Base-by-base conservation (phyloP, 176 grass and related monocot species). In the Oryza rufipogon region DNA sequence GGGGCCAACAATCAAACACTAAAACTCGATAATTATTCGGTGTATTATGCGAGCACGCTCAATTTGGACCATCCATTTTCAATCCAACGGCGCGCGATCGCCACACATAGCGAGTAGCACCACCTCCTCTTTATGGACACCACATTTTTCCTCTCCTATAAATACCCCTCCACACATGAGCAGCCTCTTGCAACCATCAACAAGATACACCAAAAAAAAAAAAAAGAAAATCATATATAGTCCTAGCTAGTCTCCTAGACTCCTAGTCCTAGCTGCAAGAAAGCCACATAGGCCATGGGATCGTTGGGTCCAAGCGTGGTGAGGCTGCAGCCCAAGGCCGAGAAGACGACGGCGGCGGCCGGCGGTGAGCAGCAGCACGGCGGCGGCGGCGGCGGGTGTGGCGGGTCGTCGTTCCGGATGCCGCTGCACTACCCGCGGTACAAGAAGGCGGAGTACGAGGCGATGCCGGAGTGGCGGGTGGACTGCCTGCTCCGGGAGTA, bases 401-500 rank as follows among this genome's bases (percentile, higher is more conserved):
- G 56, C 56, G 73, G 56, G 39, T 41, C 70, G 17, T 5, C 39
- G 39, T 97, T 97, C 85, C 83, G 60, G 67, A 83, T 94, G 89
- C 94, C 94, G 60, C 85, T 94, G 63, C 89, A 83, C 75, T 97
- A 97, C 83, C 94, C 94, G 16, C 74, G 79, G 76, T 97, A 92
- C 83, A 90, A 41, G 76, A 94, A 70, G 77, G 89, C 85, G 49
- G 91, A 94, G 73, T 97, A 97, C 86, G 94, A 97, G 89, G 66
- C 76, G 51, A 97, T 97, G 94, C 89, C 91, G 39, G 94, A 97
- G 89, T 94, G 89, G 91, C 83, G 84, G 67, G n/a, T 97, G 25
- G 79, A 97, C 86, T 78, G 83, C 87, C 82, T 97, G 16, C 87
- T 97, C 60, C 34, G 45, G 14, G 94, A 96, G 86, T 96, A 96